Percentiles rank a stretch among this genome's conserved stretches.
phyloP scores from a whole-genome alignment of 768 basidiomycete species.

The Rhizopogon salebrosus region DNA sequence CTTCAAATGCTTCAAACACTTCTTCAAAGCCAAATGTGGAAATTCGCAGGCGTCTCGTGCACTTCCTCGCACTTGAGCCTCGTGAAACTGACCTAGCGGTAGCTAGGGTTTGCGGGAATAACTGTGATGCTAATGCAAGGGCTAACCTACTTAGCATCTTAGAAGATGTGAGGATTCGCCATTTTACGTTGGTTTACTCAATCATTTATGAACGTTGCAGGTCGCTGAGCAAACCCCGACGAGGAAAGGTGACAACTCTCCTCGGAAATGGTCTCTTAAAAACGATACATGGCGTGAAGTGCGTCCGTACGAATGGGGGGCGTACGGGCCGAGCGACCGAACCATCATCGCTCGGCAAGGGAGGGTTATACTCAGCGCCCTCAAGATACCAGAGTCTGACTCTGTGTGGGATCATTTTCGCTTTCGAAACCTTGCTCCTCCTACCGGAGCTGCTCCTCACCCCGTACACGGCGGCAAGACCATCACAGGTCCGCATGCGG shows the following conservation, averaged over 20 bases:
- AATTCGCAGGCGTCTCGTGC: conserved; percentile 40
- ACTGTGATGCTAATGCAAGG: conserved; percentile 28
- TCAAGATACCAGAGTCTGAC: conserved; percentile 57
- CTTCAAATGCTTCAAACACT: conserved; percentile 14
- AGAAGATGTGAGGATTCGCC: conserved; percentile 37
- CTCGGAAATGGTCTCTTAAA: conserved; percentile 50
- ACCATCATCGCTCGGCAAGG: conserved; percentile 47
- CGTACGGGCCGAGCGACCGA: conserved; percentile 43
- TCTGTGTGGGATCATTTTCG: conserved; percentile 56
- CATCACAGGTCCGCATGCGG: conserved; percentile 6
- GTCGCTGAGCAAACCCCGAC: conserved; percentile 41
- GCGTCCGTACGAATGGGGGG: conserved; percentile 59
- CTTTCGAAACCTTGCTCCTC: conserved; percentile 21
- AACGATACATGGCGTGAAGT: conserved; percentile 60
- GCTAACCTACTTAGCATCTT: conserved; percentile 44
- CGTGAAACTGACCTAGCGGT: conserved; percentile 35
- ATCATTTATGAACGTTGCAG: conserved; percentile 24
- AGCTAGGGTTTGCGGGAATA: conserved; percentile 40
- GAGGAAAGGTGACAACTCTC: conserved; percentile 32
- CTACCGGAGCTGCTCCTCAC: conserved; percentile 9
- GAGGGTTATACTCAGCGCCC: conserved; percentile 38
- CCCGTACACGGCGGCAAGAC: conserved; percentile 7
- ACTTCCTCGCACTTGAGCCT: conserved; percentile 45
- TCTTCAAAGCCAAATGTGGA: conserved; percentile 14
- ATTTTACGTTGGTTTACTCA: background rate